Conservation (phyloP, 1,284 basidiomycete species). For the Boletus sp. region DNA sequence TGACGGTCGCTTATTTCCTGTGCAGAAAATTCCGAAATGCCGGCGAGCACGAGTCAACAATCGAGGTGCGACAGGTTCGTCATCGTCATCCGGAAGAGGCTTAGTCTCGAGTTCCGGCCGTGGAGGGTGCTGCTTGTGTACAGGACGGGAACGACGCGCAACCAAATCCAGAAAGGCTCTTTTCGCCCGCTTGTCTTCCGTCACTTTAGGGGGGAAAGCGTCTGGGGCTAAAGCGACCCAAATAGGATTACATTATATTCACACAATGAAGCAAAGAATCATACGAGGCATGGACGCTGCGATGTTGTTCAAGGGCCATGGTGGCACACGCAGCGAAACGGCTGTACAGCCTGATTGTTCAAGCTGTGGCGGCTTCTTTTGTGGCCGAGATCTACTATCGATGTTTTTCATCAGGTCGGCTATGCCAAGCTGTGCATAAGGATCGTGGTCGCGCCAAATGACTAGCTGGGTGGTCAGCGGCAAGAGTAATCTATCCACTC, state of each 20-base stretch:
- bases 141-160: conserved; percentile 23
- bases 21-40: conserved; percentile 34
- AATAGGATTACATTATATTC: conserved; percentile 6
- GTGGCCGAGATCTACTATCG: conserved; percentile 18
- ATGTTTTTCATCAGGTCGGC: conserved; percentile 32
- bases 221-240: conserved; percentile 26
- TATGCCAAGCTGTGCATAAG: conserved; percentile 36
- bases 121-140: conserved; percentile 27
- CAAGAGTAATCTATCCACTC: conserved; percentile 29
- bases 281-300: conserved; percentile 33
- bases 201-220: conserved; percentile 26
- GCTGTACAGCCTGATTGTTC: conserved; percentile 12
- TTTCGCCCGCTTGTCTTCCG: conserved; percentile 20
- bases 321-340: conserved; percentile 18
- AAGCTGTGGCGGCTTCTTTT: conserved; percentile 19
- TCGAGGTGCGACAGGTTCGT: conserved; percentile 5
- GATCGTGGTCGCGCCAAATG: conserved; percentile 28
- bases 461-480: conserved; percentile 29
- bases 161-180: conserved; percentile 9
- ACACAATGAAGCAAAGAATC: conserved; percentile 1
- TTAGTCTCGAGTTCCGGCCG: conserved; percentile 11
- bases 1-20: conserved; percentile 23
- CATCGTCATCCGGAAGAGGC: conserved; percentile 1
- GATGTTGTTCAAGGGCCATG: conserved; percentile 29
- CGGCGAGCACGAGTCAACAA: conserved; percentile 16